phyloP scores from a whole-genome alignment of 2,329 filamentous ascomycete genomes.

The Ustulina deusta region DNA sequence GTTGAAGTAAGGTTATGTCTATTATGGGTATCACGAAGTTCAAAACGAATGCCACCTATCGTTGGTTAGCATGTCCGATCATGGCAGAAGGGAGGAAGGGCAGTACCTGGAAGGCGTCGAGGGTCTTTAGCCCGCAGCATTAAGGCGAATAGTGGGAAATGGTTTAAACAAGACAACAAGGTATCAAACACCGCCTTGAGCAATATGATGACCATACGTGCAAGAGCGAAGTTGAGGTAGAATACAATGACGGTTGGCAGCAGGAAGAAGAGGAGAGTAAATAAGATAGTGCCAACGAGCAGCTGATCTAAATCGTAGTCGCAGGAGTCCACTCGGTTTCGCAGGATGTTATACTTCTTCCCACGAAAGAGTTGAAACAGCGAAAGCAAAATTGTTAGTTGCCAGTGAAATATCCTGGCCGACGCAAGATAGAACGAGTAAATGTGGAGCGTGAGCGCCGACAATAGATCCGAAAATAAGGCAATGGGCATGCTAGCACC shows the following conservation, averaged over 20 bases:
- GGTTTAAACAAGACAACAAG: slow-evolving; percentile 91
- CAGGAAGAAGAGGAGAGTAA: slow-evolving; percentile 94
- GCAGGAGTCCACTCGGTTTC: slow-evolving; percentile 98
- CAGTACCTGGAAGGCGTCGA: slow-evolving; percentile 81
- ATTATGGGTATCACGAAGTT: slow-evolving; percentile 80
- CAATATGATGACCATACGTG: slow-evolving; percentile 93
- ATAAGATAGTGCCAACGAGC: slow-evolving; percentile 94
- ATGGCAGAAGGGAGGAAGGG: not conserved
- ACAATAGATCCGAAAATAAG: slow-evolving; percentile 92
- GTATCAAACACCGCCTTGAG: slow-evolving; percentile 94
- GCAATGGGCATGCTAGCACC: slow-evolving; percentile 98
- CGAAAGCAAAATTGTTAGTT: slow-evolving; percentile 94
- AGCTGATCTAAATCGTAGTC: slow-evolving; percentile 98
- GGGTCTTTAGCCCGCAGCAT: slow-evolving; percentile 98
- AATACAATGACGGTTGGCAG: slow-evolving; percentile 96
- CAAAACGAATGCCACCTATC: slow-evolving; percentile 85
- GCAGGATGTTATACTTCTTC: slow-evolving; percentile 96
- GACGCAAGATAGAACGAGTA: slow-evolving; percentile 98
- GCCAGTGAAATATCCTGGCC: slow-evolving; percentile 98
- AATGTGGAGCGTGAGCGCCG: slow-evolving; percentile 92
- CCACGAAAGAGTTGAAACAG: slow-evolving; percentile 99
- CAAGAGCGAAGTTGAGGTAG: slow-evolving; percentile 94
- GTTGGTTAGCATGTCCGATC: slow-evolving; percentile 16
- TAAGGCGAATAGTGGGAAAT: slow-evolving; percentile 95
- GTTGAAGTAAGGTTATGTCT: slow-evolving; percentile 56